Evolutionary conservation across 805 yeast species (phyloP), one percentile per base, ranked within the genome.

Genomic region (Candida multigemmis): DNA sequence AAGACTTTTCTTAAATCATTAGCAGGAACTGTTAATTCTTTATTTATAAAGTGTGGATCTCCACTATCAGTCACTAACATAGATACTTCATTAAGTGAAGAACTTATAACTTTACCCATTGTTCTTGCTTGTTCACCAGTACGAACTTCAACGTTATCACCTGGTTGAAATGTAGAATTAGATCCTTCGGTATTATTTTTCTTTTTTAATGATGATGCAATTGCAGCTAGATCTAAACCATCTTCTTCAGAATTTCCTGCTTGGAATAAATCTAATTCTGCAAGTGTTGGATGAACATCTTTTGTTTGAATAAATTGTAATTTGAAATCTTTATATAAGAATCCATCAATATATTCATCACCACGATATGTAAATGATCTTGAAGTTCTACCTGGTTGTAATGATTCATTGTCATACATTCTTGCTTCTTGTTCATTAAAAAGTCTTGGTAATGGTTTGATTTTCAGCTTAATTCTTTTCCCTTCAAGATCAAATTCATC

Each of bases 51-150:
- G 33, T 60, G 69, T 18, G 63, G 54, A 38, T 80, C 91, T 11
- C 77, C 72, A 34, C 64, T 60, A 30, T 67, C 68, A 15, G 71
- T 67, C 9, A 72, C 60, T 22, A 57, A 46, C 12, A 73, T 63
- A 19, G 71, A 58, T 8, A 71, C 68, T 48, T 73, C 74, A 36
- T 61, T 66, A 30, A 67, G 61, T 10, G 72, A 71, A 2, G 86
- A 72, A 14, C 80, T 68, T 6, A 72, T 56, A 27, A 89, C 94
- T 27, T 69, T 68, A 56, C 96, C 98, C 28, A 71, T 68, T 34
- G 93, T 73, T 34, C 89, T 93, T 24, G 87, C 75, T 56, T 87
- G 96, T 57, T 91, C 98, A 49, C 98, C 98, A 37, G 76, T 74
- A 27, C 82, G 68, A 25, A 91, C 82, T 55, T 87, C 95, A 25